Conservation (phyloP, 176 grass and related monocot species). For the Cenchrus purpureus region DNA sequence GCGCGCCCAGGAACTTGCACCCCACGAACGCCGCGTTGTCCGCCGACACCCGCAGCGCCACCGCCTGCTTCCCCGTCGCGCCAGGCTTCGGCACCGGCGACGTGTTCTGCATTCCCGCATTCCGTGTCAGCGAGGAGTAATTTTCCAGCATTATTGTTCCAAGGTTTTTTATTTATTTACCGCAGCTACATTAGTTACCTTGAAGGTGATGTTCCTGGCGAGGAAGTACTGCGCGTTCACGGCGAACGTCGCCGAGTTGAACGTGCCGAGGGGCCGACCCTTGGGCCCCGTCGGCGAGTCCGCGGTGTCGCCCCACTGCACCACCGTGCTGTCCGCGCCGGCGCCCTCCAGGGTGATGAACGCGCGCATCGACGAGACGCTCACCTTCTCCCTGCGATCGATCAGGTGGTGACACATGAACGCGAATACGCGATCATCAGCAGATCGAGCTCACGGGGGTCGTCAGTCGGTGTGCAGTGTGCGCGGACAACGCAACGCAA, state of each 20-base stretch:
- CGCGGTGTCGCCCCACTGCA: constrained; percentile 97
- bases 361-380: constrained; percentile 66
- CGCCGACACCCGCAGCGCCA: constrained; percentile 81
- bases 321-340: constrained; percentile 74
- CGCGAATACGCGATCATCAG: too few relatives aligned
- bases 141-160: too few relatives aligned
- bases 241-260: constrained; percentile 92
- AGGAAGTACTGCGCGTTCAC: constrained; percentile 92
- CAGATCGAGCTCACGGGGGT: too few relatives aligned
- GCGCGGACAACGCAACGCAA: not conserved
- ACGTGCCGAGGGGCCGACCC: constrained; percentile 75
- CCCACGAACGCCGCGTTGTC: constrained; percentile 93
- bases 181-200: constrained; percentile 38
- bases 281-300: constrained; percentile 37
- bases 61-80: constrained; percentile 84
- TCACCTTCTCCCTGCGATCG: constrained; percentile 87
- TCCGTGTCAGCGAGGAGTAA: too few relatives aligned
- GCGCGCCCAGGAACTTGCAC: constrained; percentile 82
- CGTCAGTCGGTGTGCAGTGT: too few relatives aligned
- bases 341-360: constrained; percentile 92
- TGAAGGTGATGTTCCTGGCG: constrained; percentile 93
- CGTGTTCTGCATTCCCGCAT: constrained; percentile 56
- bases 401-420: too few relatives aligned
- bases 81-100: constrained; percentile 77
- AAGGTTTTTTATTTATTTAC: too few relatives aligned